Base-by-base conservation (phyloP, 129 eudicot species). In the Centrapalus pauciflorus region DNA sequence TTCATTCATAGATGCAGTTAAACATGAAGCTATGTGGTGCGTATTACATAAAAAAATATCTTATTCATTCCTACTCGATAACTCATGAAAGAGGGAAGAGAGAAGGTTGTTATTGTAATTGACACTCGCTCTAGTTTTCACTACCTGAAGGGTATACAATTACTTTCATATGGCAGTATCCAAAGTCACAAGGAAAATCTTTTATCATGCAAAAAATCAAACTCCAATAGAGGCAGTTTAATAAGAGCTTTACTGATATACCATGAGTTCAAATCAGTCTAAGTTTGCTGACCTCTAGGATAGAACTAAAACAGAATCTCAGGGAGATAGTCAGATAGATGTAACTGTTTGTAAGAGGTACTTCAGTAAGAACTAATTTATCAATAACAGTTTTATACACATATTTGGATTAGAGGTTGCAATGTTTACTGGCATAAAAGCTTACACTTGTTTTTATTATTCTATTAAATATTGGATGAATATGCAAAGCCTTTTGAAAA, bases 361-460 rank as follows among this genome's bases (percentile, higher is more conserved):
- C 68, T 43, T n/a, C 16, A 54, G 54, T 24, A 40, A 38, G 19
- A 41, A 19, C 11, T 38, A 24, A 23, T 23, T 2, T 14, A 9
- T 37, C 2, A 8, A 11, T 33, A 17, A 23, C 54, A 27, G n/a
- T 13, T 26, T 32, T 21, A 64, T 17, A 49, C 33, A 21, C 6
- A 12, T 48, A 28, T 23, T 28, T 30, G 43, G 29, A 64, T 45
- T 23, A 9, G 12, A 28, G 51, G 38, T 17, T 9, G 16, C 27
- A 9, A 67, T 16, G 23, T 34, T 54, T 54, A 25, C 38, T 34
- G 52, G 54, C 73, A 54, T 38, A 70, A 29, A 41, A 70, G 67
- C 67, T 70, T 20, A 70, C 16, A 32, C 25, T 30, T 30, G 60
- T 29, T 70, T 24, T 46, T 45, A 20, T 70, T 43, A 41, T 56